Conservation (phyloP, 73 alveolate species). For the Paramecium biaurelia region DNA sequence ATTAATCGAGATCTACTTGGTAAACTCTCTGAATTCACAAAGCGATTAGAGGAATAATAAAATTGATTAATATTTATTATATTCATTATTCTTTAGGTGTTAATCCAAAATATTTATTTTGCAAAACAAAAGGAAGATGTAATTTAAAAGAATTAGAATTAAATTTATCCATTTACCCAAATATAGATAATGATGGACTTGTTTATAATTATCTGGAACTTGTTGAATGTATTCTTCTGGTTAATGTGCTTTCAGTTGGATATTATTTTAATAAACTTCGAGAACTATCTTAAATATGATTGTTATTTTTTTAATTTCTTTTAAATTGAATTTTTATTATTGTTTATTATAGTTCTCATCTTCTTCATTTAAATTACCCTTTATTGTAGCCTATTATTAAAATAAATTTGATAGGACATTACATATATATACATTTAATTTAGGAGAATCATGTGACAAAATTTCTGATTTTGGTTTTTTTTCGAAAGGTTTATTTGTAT, state of each 20-base stretch:
- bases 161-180: not conserved
- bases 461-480: not conserved
- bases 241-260: not conserved
- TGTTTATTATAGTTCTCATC: not conserved
- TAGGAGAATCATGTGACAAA: not conserved
- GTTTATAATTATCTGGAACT: not conserved
- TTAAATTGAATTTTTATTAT: not conserved
- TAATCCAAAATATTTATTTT: not conserved
- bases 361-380: not conserved
- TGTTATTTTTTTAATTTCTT: not conserved
- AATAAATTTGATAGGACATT: not conserved
- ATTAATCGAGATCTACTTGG: conserved; percentile 48
- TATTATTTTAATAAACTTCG: not conserved
- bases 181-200: not conserved
- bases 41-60: not conserved
- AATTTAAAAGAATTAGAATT: not conserved
- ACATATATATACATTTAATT: not conserved
- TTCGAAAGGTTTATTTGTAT: not conserved
- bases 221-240: not conserved
- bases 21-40: not conserved
- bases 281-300: not conserved
- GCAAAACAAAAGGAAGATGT: not conserved
- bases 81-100: not conserved
- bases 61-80: not conserved
- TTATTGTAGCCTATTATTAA: not conserved